A percentile compares a stretch with the other conserved stretches of the same genome.
Conservation (phyloP, 2,329 filamentous ascomycete species). For the Esteya vermicola region DNA sequence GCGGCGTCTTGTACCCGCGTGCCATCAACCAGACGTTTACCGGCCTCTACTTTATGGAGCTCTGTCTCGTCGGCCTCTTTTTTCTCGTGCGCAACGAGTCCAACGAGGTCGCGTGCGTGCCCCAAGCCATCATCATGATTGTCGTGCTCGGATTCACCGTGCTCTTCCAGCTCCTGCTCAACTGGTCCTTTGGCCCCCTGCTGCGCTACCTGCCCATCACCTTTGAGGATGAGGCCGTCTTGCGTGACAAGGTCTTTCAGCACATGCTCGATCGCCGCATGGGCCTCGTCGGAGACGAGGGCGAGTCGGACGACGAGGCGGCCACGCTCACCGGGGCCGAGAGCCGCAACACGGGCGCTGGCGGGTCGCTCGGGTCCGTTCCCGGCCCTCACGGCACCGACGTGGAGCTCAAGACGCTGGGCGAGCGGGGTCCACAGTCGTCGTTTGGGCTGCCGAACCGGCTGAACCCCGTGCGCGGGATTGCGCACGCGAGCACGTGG, state of each 20-base stretch:
- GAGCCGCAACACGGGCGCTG: not conserved
- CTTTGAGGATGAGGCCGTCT: constrained; percentile 83
- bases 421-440: constrained; percentile 6
- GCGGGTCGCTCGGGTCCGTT: not conserved
- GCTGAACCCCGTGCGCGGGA: constrained; percentile 28
- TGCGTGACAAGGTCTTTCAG: constrained; percentile 82
- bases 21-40: constrained; percentile 95
- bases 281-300: constrained; percentile 38
- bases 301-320: constrained; percentile 20
- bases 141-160: constrained; percentile 55
- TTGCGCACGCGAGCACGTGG: constrained; percentile 33
- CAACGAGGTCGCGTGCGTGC: constrained; percentile 42
- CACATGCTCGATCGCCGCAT: constrained; percentile 60
- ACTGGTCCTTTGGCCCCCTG: constrained; percentile 70
- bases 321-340: constrained; percentile 13
- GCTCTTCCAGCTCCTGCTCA: constrained; percentile 68
- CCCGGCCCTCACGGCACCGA: constrained; percentile 14
- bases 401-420: constrained; percentile 22
- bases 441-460: constrained; percentile 14
- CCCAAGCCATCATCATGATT: constrained; percentile 79
- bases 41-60: constrained; percentile 86
- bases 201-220: constrained; percentile 87
- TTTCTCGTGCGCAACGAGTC: constrained; percentile 55
- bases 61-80: constrained; percentile 80
- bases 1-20: constrained; percentile 78